These are phyloP conservation scores for Aspergillus unguis DNA, from an alignment of 2,329 filamentous ascomycete species.

Conservation along the genomic window DNA sequence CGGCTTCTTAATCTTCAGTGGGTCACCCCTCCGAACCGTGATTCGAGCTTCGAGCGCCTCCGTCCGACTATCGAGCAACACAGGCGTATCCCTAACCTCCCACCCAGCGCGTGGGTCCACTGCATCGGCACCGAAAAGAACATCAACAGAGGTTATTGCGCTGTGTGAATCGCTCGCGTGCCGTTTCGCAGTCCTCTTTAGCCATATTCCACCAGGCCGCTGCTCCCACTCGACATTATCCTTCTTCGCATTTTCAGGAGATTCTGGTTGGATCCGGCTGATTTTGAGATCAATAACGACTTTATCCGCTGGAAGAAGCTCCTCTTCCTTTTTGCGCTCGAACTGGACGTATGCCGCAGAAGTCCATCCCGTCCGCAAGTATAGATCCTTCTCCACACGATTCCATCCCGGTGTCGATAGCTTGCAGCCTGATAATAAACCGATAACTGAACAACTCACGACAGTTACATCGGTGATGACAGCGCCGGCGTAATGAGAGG, in stretches of 20 bases:
- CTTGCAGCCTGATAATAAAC: conserved; percentile 70
- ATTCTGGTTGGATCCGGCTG: conserved; percentile 66
- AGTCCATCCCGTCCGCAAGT: conserved; percentile 70
- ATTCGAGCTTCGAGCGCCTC: conserved; percentile 68
- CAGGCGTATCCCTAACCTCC: conserved; percentile 69
- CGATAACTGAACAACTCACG: conserved; percentile 70
- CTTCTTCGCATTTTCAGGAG: conserved; percentile 53
- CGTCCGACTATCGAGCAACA: conserved; percentile 64
- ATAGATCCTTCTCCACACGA: conserved; percentile 84
- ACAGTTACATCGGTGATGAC: conserved; percentile 84
- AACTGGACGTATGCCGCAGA: conserved; percentile 78
- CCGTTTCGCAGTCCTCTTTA: conserved; percentile 69
- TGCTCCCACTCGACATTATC: conserved; percentile 71
- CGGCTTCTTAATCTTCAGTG: conserved; percentile 63
- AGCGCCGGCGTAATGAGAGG: conserved; percentile 76
- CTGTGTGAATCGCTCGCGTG: conserved; percentile 71
- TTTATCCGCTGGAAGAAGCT: conserved; percentile 69
- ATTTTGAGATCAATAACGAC: conserved; percentile 78
- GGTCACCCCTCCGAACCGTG: conserved; percentile 71
- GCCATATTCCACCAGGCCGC: conserved; percentile 74
- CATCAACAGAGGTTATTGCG: conserved; percentile 76
- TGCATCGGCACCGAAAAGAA: conserved; percentile 86
- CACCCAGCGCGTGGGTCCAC: conserved; percentile 85
- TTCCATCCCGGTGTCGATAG: conserved; percentile 73
- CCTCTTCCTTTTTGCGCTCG: conserved; percentile 79